phyloP scores from a whole-genome alignment of 805 yeast genomes.

The Candida methanosorbosa region DNA sequence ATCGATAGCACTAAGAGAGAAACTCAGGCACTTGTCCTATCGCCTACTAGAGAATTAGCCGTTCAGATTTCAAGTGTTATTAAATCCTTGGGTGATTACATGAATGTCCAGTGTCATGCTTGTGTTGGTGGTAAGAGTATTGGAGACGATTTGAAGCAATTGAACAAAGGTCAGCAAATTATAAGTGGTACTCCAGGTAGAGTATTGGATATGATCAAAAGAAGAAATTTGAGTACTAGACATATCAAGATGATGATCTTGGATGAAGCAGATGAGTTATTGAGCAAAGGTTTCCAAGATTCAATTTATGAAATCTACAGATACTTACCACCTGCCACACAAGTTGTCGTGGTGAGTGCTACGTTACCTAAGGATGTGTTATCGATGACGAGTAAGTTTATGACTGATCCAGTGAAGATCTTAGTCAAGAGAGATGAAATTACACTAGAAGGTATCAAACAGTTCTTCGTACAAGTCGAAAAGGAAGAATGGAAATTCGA shows the following conservation, averaged over 20 bases:
- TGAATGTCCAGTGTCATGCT: constrained; percentile 82
- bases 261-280: constrained; percentile 96
- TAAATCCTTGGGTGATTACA: constrained; percentile 74
- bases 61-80: constrained; percentile 87
- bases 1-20: constrained; percentile 73
- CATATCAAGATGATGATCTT: constrained; percentile 79
- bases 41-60: constrained; percentile 97
- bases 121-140: constrained; percentile 91
- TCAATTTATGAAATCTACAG: constrained; percentile 91
- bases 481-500: constrained; percentile 93
- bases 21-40: constrained; percentile 75
- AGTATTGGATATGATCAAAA: constrained; percentile 82
- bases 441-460: constrained; percentile 90
- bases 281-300: constrained; percentile 89
- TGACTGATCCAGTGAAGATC: constrained; percentile 88
- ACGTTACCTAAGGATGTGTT: constrained; percentile 88
- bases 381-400: constrained; percentile 86
- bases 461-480: constrained; percentile 84
- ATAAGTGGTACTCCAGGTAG: constrained; percentile 98
- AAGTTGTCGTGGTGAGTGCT: constrained; percentile 92
- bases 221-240: constrained; percentile 67
- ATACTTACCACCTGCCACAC: constrained; percentile 73
- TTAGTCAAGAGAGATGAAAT: constrained; percentile 92
- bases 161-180: constrained; percentile 75
- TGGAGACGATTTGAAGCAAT: constrained; percentile 68